Evolutionary conservation across 805 yeast species (phyloP).

Genomic region (Starmerella sirachaensis): DNA sequence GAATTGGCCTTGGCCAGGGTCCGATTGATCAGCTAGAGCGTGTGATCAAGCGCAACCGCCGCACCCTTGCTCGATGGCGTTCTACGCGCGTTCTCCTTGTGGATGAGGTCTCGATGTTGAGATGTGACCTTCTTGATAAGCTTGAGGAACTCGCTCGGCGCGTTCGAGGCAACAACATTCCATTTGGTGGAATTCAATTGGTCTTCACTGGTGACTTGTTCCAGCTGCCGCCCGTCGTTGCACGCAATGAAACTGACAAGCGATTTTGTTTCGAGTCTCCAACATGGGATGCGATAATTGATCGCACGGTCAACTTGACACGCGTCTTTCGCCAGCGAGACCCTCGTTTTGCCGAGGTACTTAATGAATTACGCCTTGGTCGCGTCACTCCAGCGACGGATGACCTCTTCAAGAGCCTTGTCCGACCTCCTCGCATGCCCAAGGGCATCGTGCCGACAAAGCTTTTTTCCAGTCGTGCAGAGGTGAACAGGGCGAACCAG

Average conservation of each 20-base stretch:
- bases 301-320: constrained; percentile 55
- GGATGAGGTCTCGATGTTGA: constrained; percentile 94
- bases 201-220: constrained; percentile 91
- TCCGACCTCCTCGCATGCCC: constrained; percentile 42
- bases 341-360: constrained; percentile 56
- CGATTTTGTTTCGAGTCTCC: constrained; percentile 63
- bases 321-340: constrained; percentile 84
- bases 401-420: constrained; percentile 38
- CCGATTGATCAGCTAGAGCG: constrained; percentile 36
- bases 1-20: constrained; percentile 68
- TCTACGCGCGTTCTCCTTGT: constrained; percentile 58
- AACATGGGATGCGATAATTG: constrained; percentile 54
- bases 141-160: constrained; percentile 56
- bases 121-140: constrained; percentile 63
- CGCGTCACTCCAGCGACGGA: constrained; percentile 40
- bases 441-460: constrained; percentile 87
- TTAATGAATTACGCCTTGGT: constrained; percentile 73
- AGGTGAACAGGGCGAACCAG: constrained; percentile 68
- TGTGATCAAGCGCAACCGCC: constrained; percentile 38
- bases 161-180: constrained; percentile 38
- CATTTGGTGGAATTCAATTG: constrained; percentile 92
- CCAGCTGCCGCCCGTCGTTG: constrained; percentile 82
- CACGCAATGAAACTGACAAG: constrained; percentile 23
- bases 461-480: constrained; percentile 70
- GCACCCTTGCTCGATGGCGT: constrained; percentile 47